Evolutionary conservation across 352 stramenopile genomes (phyloP).

Genomic region (Pythium aquatile): DNA sequence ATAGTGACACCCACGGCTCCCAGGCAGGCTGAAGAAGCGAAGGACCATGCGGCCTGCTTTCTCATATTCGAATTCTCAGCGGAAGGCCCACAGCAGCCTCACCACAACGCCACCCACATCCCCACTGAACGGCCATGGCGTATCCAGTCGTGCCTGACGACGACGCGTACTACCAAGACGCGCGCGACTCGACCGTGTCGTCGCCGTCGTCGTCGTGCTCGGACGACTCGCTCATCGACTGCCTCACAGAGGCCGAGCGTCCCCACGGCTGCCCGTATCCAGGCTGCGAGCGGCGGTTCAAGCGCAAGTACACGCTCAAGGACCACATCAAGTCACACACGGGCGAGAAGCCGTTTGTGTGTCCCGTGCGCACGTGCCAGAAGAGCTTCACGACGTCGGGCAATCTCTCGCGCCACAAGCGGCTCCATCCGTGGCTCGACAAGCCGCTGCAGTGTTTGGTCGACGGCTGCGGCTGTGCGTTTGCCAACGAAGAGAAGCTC

Average conservation of each 20-base stretch:
- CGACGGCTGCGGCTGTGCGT: conserved; percentile 16
- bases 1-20: not conserved
- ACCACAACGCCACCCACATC: not conserved
- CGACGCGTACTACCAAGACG: not conserved
- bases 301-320: conserved; percentile 69
- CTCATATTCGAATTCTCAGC: not conserved
- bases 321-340: conserved; percentile 81
- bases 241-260: not conserved
- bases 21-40: not conserved
- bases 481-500: conserved; percentile 18
- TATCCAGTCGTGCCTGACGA: not conserved
- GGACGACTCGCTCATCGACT: not conserved
- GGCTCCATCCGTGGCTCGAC: conserved; percentile 38
- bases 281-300: conserved; percentile 46
- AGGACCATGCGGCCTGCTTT: not conserved
- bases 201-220: conserved; percentile 4
- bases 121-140: not conserved
- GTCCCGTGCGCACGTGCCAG: conserved; percentile 37
- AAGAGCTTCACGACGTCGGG: conserved; percentile 72
- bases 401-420: conserved; percentile 60
- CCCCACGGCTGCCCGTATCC: conserved; percentile 40
- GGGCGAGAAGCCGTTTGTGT: conserved; percentile 52
- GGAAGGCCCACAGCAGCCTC: not conserved
- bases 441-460: conserved; percentile 15
- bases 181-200: not conserved